These are phyloP conservation scores for Mycogone perniciosa DNA, from an alignment of 2,329 filamentous ascomycete species.

Conservation along the genomic window DNA sequence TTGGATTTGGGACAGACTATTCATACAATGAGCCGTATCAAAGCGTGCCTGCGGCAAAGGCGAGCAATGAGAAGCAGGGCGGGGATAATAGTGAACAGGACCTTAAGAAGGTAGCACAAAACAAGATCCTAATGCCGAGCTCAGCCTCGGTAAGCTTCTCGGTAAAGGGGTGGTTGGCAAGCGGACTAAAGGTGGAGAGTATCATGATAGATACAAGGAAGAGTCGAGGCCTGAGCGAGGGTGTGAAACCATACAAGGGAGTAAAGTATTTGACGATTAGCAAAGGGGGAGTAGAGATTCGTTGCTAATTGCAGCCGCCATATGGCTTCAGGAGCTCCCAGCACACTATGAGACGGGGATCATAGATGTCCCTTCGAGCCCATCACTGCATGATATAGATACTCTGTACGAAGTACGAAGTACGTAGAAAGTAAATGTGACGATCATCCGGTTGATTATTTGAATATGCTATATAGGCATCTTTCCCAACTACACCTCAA, in stretches of 20 bases:
- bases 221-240: conserved; percentile 78
- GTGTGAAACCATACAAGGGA: conserved; percentile 92
- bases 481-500: no score
- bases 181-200: conserved; percentile 61
- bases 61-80: conserved; percentile 28
- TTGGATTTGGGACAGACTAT: conserved; percentile 47
- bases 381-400: no score
- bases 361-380: no score
- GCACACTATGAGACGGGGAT: no score
- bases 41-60: conserved; percentile 31
- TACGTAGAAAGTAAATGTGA: no score
- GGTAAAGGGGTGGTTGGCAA: conserved; percentile 62
- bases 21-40: conserved; percentile 54
- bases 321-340: no score
- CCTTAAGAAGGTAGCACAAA: conserved; percentile 54
- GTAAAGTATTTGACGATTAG: conserved; percentile 90
- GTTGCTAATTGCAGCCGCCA: conserved; percentile 38
- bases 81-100: conserved; percentile 36
- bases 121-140: conserved; percentile 73
- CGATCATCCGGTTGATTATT: no score
- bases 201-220: conserved; percentile 67
- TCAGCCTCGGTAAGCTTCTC: conserved; percentile 68
- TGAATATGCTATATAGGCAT: no score
- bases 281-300: conserved; percentile 57
- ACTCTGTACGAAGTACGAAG: no score